Percentiles rank a stretch among this genome's conserved stretches.
These are phyloP conservation scores for Candida ponderosae DNA, from an alignment of 805 yeast species.

Conservation along the genomic window DNA sequence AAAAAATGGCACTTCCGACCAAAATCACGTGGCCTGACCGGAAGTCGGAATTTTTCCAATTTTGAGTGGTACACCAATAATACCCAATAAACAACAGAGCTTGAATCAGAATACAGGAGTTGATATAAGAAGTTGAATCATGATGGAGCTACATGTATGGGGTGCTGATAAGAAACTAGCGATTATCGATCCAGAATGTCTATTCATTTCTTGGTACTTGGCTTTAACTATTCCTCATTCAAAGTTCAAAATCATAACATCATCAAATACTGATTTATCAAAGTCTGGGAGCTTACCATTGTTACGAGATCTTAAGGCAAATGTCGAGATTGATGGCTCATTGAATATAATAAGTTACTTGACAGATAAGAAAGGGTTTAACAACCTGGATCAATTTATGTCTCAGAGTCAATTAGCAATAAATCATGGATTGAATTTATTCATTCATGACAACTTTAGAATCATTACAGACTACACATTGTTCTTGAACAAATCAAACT, in stretches of 20 bases:
- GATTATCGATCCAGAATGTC: conserved; percentile 41
- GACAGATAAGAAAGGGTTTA: not conserved
- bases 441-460: conserved; percentile 32
- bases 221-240: conserved; percentile 13
- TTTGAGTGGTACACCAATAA: too few species aligned
- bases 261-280: conserved; percentile 51
- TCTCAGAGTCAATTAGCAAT: conserved; percentile 25
- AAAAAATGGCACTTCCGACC: too few species aligned
- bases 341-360: conserved; percentile 29
- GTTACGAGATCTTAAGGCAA: conserved; percentile 17
- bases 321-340: conserved; percentile 31
- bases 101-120: too few species aligned
- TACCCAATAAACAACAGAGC: too few species aligned
- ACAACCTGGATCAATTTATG: conserved; percentile 7
- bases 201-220: conserved; percentile 40
- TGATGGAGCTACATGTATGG: conserved; percentile 45
- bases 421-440: conserved; percentile 36
- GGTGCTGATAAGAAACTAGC: conserved; percentile 34
- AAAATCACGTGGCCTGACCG: too few species aligned
- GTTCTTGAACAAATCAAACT: conserved; percentile 49
- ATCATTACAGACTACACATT: conserved; percentile 49
- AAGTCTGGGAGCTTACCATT: conserved; percentile 43
- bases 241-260: conserved; percentile 36
- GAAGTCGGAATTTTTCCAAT: too few species aligned
- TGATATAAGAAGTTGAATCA: too few species aligned